phyloP scores from a whole-genome alignment of 1,284 basidiomycete species.

The Ustanciosporium gigantosporum region DNA sequence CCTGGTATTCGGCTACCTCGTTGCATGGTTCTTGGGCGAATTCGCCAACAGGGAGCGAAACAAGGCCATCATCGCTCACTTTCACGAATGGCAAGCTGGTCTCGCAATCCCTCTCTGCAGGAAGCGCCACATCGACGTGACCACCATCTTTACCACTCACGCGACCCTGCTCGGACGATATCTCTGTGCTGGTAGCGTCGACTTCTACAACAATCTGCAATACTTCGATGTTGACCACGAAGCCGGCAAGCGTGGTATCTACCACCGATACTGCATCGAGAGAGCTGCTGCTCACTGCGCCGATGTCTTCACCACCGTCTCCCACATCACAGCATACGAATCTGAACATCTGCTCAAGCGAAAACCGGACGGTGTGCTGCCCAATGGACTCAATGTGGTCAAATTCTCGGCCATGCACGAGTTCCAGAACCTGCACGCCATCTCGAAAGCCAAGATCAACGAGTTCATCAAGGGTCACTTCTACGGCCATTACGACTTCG shows the following conservation, averaged over 20 bases:
- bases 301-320: conserved; percentile 97
- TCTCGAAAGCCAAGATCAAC: conserved; percentile 92
- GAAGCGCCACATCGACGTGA: conserved; percentile 95
- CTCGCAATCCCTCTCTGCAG: conserved; percentile 93
- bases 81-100: conserved; percentile 99
- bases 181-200: conserved; percentile 93
- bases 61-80: conserved; percentile 89
- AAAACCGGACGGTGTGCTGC: conserved; percentile 93
- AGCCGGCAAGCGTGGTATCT: conserved; percentile 95
- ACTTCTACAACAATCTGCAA: conserved; percentile 98
- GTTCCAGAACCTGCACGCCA: conserved; percentile 94
- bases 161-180: conserved; percentile 98
- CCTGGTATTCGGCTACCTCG: conserved; percentile 97
- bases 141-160: conserved; percentile 92
- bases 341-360: conserved; percentile 92
- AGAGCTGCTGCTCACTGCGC: conserved; percentile 90
- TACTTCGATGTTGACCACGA: conserved; percentile 99
- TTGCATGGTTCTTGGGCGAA: conserved; percentile 99
- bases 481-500: conserved; percentile 95
- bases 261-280: conserved; percentile 91
- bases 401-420: conserved; percentile 94
- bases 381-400: conserved; percentile 95
- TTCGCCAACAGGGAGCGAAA: conserved; percentile 78
- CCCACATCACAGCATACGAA: conserved; percentile 90
- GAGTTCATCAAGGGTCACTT: conserved; percentile 97